Percentiles rank a stretch among this genome's conserved stretches.
These are phyloP conservation scores for Aspergillus hancockii DNA, from an alignment of 495 filamentous ascomycete species.

Conservation along the genomic window DNA sequence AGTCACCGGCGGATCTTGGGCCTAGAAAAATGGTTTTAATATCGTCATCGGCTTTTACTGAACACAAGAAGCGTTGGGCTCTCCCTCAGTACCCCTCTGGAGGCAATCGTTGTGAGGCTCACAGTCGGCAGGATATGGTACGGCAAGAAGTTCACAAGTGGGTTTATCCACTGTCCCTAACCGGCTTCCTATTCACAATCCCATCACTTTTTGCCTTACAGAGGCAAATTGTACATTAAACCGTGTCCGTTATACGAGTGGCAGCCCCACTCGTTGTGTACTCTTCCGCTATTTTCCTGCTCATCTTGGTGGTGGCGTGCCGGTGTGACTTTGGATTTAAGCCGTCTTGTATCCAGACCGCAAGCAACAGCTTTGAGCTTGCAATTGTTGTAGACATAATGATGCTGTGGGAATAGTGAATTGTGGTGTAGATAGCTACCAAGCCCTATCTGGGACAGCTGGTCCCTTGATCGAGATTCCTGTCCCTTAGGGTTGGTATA, in stretches of 20 bases:
- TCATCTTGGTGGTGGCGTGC: slow-evolving; percentile 60
- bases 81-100: slow-evolving; percentile 84
- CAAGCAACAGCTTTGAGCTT: slow-evolving; percentile 97
- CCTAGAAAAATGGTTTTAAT: too few relatives aligned
- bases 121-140: slow-evolving; percentile 60
- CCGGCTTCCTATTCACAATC: slow-evolving; percentile 85
- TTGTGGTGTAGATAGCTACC: too few relatives aligned
- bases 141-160: slow-evolving; percentile 64
- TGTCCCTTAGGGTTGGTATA: slow-evolving; percentile 78
- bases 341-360: slow-evolving; percentile 77
- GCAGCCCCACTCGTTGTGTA: slow-evolving; percentile 80
- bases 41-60: slow-evolving; percentile 40
- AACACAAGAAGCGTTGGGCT: slow-evolving; percentile 79
- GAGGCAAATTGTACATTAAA: slow-evolving; percentile 78
- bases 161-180: slow-evolving; percentile 71
- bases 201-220: slow-evolving; percentile 82
- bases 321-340: slow-evolving; percentile 70
- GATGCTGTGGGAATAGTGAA: too few relatives aligned
- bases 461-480: slow-evolving; percentile 92
- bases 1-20: too few relatives aligned
- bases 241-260: slow-evolving; percentile 78
- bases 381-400: too few relatives aligned
- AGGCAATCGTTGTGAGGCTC: slow-evolving; percentile 67
- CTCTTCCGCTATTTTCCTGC: slow-evolving; percentile 71
- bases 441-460: slow-evolving; percentile 84